These are phyloP conservation scores for Lodderomyces pseudojiufengensis DNA, from an alignment of 1,139 yeast species.

Conservation along the genomic window DNA sequence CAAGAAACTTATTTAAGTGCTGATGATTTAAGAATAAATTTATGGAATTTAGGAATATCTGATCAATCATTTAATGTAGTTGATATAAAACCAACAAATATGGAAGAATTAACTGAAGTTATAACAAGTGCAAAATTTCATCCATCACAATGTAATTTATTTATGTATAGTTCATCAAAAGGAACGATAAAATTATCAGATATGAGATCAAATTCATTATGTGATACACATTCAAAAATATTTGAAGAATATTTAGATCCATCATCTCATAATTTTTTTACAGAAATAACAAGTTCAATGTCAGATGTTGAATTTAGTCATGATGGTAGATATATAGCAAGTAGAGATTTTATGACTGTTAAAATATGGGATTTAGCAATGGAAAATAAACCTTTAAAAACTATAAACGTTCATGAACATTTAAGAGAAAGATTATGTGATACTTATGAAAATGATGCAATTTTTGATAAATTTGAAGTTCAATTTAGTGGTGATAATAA, in stretches of 20 bases:
- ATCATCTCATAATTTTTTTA: conserved; percentile 88
- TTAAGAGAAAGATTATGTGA: conserved; percentile 91
- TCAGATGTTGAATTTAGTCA: conserved; percentile 90
- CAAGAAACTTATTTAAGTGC: conserved; percentile 93
- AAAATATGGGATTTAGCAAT: conserved; percentile 98
- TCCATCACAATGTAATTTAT: conserved; percentile 86
- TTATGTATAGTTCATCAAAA: conserved; percentile 95
- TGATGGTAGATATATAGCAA: conserved; percentile 91
- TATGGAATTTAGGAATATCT: conserved; percentile 93
- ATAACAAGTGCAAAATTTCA: conserved; percentile 98
- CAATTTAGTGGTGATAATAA: conserved; percentile 92
- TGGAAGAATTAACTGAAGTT: conserved; percentile 98
- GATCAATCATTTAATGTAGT: conserved; percentile 96
- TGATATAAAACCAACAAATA: conserved; percentile 95
- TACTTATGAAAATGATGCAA: conserved; percentile 97
- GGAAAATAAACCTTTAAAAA: conserved; percentile 93
- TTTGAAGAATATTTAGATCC: conserved; percentile 95
- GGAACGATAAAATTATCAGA: conserved; percentile 95
- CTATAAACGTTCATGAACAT: conserved; percentile 94
- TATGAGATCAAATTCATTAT: conserved; percentile 93
- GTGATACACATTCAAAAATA: conserved; percentile 85
- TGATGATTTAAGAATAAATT: conserved; percentile 91
- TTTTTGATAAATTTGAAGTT: conserved; percentile 96
- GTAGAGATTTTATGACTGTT: conserved; percentile 95
- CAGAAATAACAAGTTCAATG: conserved; percentile 93